Base-by-base conservation (phyloP, 257 asterid species). In the Jasminum sambac region DNA sequence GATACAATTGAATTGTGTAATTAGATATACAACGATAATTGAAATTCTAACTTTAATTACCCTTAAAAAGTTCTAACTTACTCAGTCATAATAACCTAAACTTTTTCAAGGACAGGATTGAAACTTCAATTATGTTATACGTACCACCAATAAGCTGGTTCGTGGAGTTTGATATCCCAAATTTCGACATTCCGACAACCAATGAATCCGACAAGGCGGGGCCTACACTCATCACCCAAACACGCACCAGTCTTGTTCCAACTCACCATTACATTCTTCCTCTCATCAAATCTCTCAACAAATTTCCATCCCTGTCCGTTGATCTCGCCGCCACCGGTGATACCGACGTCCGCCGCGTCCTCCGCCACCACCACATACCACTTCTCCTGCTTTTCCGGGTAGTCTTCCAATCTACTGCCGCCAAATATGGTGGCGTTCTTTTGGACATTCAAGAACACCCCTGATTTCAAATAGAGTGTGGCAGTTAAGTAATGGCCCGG, bases 181-280 rank as follows among this genome's bases (percentile, higher is more conserved):
- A 94, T 42, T 70, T 80, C 72, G 14, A 87, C 89, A 73, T 87
- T 83, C 34, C 62, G 67, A 79, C 90, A 90, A 17, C 86, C 86
- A 60, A 93, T 77, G 70, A 93, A 90, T 63, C 98, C 98, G 50
- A 93, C 94, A 75, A 93, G 64, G 41, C 96, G 81, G 42, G 98
- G 97, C 78, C 98, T 72, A 36, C 98, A 93, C 88, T 93, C 98
- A 70, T 93, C 97, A 0, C 95, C 98, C 76, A 74, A 77, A 40
- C 98, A 93, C 74, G 87, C 87, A 61, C 96, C 96, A 0, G 95
- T 91, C 64, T 68, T 48, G 24, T 94, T 91, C 97, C 99, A 94
- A 71, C 96, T 91, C 86, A 94, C 96, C 99, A 94, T 94, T 87
- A 94, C 97, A 66, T 94, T 90, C 86, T 94, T 94, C 87, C 79